Evolutionary conservation across 352 stramenopile genomes (phyloP).

Genomic region (Phytophthora palmivora): DNA sequence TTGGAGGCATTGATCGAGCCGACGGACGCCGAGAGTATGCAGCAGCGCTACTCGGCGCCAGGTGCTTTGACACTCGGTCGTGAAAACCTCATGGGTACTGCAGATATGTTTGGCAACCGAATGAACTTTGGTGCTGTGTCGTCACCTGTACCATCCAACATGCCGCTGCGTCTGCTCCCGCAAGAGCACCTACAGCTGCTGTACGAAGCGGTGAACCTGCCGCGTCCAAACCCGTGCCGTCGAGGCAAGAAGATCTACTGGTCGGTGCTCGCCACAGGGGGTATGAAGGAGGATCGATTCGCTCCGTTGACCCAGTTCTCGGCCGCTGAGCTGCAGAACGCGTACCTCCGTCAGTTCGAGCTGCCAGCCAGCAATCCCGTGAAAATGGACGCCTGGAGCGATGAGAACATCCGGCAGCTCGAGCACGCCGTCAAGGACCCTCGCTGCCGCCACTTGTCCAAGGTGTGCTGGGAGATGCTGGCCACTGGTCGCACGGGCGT

Average conservation of each 20-base stretch:
- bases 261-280: slow-evolving; percentile 70
- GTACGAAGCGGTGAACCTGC: slow-evolving; percentile 78
- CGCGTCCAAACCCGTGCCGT: slow-evolving; percentile 75
- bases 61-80: slow-evolving; percentile 12
- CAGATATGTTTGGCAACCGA: slow-evolving; percentile 22
- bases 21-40: slow-evolving; percentile 37
- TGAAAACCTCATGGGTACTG: slow-evolving; percentile 22
- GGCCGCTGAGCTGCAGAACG: slow-evolving; percentile 70
- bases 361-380: slow-evolving; percentile 48
- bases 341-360: slow-evolving; percentile 74
- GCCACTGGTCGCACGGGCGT: slow-evolving; percentile 74
- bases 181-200: slow-evolving; percentile 64
- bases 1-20: slow-evolving; percentile 63
- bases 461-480: slow-evolving; percentile 85
- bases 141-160: slow-evolving; percentile 33
- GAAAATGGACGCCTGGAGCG: slow-evolving; percentile 72
- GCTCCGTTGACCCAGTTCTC: slow-evolving; percentile 64
- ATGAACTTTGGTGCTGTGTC: slow-evolving; percentile 40
- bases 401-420: slow-evolving; percentile 75
- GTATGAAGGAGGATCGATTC: slow-evolving; percentile 75
- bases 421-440: slow-evolving; percentile 75
- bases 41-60: slow-evolving; percentile 32
- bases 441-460: slow-evolving; percentile 74
- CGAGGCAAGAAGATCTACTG: slow-evolving; percentile 81
- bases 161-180: slow-evolving; percentile 53